Base-by-base conservation (phyloP, 1,139 yeast genomes). In the Hemisphaericaspora xylofermentans region DNA sequence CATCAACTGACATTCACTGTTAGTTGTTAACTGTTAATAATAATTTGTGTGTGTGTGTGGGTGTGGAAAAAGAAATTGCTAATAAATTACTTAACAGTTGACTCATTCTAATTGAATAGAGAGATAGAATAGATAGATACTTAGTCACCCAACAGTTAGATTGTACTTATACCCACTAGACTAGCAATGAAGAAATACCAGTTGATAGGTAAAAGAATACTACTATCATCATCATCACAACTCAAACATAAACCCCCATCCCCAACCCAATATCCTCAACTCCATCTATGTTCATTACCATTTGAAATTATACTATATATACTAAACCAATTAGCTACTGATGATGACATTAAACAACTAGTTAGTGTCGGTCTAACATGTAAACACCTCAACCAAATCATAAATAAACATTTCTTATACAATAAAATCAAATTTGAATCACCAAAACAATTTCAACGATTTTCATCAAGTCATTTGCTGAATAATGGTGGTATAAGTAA, bases 251-350 rank as follows among this genome's bases (percentile, higher is more conserved):
- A 31, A 25, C 40, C 29, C 32, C 38, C 33, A 16, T 32, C 27
- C 14, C n/a, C 33, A 2, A 22, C 33, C 4, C 43, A 51, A 8
- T 70, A 71, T 43, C 63, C 64, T 1, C 31, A 43, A 6, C 41
- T 43, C 5, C 76, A 70, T 45, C 21, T 71, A 7, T 61, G 60
- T 43, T 66, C 71, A n/a, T 51, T 71, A 18, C 80, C 80, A 3
- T 47, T 58, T 15, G 81, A 75, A 48, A 56, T 76, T 5, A 48
- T 74, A 4, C 47, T 64, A 17, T 56, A 59, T 33, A 63, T 75
- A 27, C 59, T 74, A 22, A 49, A 19, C 14, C 27, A 43, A 9
- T 36, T 42, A n/a, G n/a, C n/a, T n/a, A n/a, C n/a, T n/a, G n/a
- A n/a, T n/a, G n/a, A n/a, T 4, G 53, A 49, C 29, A 34, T 40